Evolutionary conservation across 208 protist species (phyloP), one percentile per base, ranked within the genome.

Genomic region (Trypanosoma theileri): DNA sequence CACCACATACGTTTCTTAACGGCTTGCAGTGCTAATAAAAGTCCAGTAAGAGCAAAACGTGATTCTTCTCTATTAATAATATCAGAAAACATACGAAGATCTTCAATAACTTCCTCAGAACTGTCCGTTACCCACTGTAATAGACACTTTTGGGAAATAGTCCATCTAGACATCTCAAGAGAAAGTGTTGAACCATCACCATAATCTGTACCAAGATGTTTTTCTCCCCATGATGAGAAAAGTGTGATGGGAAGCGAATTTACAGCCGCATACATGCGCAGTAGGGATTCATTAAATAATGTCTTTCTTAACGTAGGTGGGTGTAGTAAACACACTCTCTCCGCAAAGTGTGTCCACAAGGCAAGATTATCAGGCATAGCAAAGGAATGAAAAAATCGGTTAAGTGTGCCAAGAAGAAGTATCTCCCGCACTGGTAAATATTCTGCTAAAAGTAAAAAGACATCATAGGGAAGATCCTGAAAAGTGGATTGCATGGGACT

Each of bases 1-100:
- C 35, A 68, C 71, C 71, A 76, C 71, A 76, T 76, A 41, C 71
- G 71, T 42, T 69, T 70, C 51, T 76, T 76, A 3, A 76, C 71
- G 12, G 58, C 40, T 28, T 76, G 71, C 24, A 76, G 42, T 10
- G 64, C 71, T 48, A 76, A n/a, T 1, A 76, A 41, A 50, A 76
- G 71, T 41, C 71, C 71, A 28, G 57, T 60, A 51, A 76, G 45
- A 1, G 71, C 71, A 54, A 70, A 58, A 19, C 71, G 71, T 61
- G 62, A 22, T 14, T 76, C 58, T 45, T 16, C 28, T 24, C 48
- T 31, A 14, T 70, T 52, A 35, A 76, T 55, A 26, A 76, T 66
- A 50, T 70, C 71, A 19, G 61, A 42, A 50, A 76, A 70, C 35
- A 70, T 60, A 0, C 63, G 62, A 12, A 76, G 26, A 45, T 76